These are phyloP conservation scores for Ogataea naganishii DNA, from an alignment of 805 yeast genomes.

Conservation along the genomic window DNA sequence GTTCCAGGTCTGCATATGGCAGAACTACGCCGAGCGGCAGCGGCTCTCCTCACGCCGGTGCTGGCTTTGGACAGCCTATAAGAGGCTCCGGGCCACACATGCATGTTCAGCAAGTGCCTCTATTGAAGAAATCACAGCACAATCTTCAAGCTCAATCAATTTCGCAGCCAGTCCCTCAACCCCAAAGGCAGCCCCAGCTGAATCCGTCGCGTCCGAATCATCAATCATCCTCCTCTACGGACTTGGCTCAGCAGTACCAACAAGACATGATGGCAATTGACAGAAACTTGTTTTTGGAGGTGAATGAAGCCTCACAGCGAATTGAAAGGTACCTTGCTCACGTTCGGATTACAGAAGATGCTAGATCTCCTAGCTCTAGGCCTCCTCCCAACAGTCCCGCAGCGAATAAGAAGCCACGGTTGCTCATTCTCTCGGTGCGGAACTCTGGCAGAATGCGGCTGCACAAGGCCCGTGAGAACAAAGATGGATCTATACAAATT, in stretches of 20 bases:
- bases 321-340: constrained; percentile 67
- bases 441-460: constrained; percentile 59
- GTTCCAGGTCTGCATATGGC: too few species aligned
- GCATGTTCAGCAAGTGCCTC: too few species aligned
- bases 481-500: constrained; percentile 69
- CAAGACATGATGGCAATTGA: constrained; percentile 41
- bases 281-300: constrained; percentile 39
- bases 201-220: constrained; percentile 8
- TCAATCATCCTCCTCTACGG: constrained; percentile 17
- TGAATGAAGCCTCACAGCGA: constrained; percentile 31
- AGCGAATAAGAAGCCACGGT: constrained; percentile 50
- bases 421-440: constrained; percentile 53
- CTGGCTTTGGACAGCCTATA: too few species aligned
- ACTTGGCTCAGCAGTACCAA: constrained; percentile 51
- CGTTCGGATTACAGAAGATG: constrained; percentile 65
- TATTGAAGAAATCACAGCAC: too few species aligned
- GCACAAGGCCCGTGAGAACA: constrained; percentile 80
- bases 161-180: too few species aligned
- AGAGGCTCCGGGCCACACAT: too few species aligned
- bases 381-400: constrained; percentile 51
- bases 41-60: too few species aligned
- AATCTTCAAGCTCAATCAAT: too few species aligned
- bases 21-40: too few species aligned
- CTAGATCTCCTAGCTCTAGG: constrained; percentile 55
- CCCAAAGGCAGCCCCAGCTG: constrained; percentile 1